Conservation (phyloP, 208 protist species). For the Trypanosoma cruzi region DNA sequence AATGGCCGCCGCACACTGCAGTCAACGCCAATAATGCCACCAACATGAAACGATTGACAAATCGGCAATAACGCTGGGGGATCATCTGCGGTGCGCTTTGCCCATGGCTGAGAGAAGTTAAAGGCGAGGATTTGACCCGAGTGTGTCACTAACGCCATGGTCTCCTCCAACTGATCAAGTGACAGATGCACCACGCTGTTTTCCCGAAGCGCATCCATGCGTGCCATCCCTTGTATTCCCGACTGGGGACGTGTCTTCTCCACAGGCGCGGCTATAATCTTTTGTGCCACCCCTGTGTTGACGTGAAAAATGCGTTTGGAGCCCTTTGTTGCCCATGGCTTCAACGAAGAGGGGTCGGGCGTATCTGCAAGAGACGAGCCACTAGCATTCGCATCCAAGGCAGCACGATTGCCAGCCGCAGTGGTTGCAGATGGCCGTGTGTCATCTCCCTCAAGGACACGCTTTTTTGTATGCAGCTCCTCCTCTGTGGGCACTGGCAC, state of each 20-base stretch:
- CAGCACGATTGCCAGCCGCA: no score
- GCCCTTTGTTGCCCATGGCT: background rate
- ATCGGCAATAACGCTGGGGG: constrained; percentile 39
- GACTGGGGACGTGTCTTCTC: background rate
- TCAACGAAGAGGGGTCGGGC: background rate
- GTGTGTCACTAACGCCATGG: constrained; percentile 59
- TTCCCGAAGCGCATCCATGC: constrained; percentile 11
- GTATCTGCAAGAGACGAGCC: no score
- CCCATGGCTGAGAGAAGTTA: constrained; percentile 58
- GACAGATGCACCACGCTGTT: constrained; percentile 57
- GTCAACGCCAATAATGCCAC: constrained; percentile 89
- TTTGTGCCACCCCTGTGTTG: constrained; percentile 9
- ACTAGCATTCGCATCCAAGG: no score
- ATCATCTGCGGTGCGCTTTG: constrained; percentile 30
- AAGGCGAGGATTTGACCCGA: constrained; percentile 67
- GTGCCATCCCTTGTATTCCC: constrained; percentile 7
- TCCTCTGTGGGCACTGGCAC: constrained; percentile 23
- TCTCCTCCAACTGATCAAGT: constrained; percentile 72
- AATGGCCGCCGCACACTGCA: constrained; percentile 95
- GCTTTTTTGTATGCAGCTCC: background rate
- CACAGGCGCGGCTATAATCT: background rate
- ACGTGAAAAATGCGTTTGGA: constrained; percentile 20
- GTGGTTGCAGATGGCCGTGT: background rate
- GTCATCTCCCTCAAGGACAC: background rate
- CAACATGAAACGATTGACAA: constrained; percentile 84